phyloP scores from a whole-genome alignment of 1,284 basidiomycete genomes.

The Malassezia sympodialis region DNA sequence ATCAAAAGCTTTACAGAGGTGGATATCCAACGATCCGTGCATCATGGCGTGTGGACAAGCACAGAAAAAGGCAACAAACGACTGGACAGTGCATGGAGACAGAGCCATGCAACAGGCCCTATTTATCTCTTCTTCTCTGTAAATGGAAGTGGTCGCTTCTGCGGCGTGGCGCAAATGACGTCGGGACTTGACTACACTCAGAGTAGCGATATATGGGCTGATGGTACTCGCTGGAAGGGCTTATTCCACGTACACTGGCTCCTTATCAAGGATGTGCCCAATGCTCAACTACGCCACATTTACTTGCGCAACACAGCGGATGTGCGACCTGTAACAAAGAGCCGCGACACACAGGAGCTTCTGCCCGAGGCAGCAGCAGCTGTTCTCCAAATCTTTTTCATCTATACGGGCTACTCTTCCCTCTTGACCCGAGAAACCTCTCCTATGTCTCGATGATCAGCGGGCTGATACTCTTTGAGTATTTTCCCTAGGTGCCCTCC shows the following conservation, averaged over 20 bases:
- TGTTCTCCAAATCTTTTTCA: conserved; percentile 31
- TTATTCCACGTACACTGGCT: conserved; percentile 45
- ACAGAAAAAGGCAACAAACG: conserved; percentile 47
- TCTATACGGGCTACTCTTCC: neutral
- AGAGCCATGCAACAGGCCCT: conserved; percentile 22
- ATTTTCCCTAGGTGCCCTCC: conserved; percentile 46
- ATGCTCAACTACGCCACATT: conserved; percentile 39
- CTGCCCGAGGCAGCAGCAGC: conserved; percentile 29
- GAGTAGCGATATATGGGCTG: conserved; percentile 41
- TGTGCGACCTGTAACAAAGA: conserved; percentile 43
- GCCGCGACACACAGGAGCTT: conserved; percentile 45
- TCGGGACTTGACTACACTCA: conserved; percentile 42
- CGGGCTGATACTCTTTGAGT: conserved; percentile 6
- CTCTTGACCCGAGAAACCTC: neutral
- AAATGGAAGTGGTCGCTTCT: conserved; percentile 45
- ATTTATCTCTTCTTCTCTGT: conserved; percentile 47
- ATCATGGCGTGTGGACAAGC: conserved; percentile 45
- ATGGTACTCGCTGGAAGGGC: conserved; percentile 46
- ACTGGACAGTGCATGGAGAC: conserved; percentile 35
- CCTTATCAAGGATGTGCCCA: conserved; percentile 45
- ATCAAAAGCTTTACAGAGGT: conserved; percentile 47
- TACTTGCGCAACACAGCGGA: conserved; percentile 30
- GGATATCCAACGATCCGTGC: conserved; percentile 42
- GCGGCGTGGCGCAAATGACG: conserved; percentile 45
- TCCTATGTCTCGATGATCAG: neutral